Percentiles rank a stretch among this genome's conserved stretches.
Evolutionary conservation across 768 basidiomycete genomes (phyloP).

Genomic region (Cystobasidium ongulense): DNA sequence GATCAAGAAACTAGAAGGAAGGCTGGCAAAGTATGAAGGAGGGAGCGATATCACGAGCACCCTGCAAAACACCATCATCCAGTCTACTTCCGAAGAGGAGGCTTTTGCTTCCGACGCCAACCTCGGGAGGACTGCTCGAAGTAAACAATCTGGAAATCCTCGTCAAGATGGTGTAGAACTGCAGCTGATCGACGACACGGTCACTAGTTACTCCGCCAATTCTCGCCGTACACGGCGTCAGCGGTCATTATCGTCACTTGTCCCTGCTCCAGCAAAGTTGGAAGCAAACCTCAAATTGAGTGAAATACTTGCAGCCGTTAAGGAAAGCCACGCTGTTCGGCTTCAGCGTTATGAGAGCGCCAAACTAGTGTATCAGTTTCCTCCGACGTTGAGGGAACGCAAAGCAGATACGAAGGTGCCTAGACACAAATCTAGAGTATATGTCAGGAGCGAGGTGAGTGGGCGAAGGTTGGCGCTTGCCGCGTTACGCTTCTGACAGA

Average conservation of each 20-base stretch:
- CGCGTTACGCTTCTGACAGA: not conserved
- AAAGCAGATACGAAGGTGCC: slow-evolving; percentile 17
- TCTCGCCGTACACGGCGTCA: not conserved
- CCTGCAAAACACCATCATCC: not conserved
- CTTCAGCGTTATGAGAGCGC: not conserved
- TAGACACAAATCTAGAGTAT: not conserved
- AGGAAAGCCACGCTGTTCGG: not conserved
- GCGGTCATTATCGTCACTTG: no score
- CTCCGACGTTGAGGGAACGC: not conserved
- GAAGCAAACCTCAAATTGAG: not conserved
- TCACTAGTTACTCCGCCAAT: not conserved
- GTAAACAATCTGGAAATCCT: not conserved
- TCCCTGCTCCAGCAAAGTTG: not conserved
- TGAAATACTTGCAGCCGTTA: not conserved
- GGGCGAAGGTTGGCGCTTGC: not conserved
- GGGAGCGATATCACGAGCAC: not conserved
- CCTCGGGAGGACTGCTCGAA: not conserved
- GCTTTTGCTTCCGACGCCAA: not conserved
- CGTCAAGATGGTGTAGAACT: not conserved
- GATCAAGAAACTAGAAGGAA: not conserved
- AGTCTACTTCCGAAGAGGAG: not conserved
- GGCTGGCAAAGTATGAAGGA: not conserved
- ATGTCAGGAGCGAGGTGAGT: slow-evolving; percentile 30
- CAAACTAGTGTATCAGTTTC: not conserved
- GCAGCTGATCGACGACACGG: not conserved